A percentile compares a stretch with the other conserved stretches of the same genome.
phyloP scores from a whole-genome alignment of 202 grass and related monocot genomes.

The Zizania palustris region DNA sequence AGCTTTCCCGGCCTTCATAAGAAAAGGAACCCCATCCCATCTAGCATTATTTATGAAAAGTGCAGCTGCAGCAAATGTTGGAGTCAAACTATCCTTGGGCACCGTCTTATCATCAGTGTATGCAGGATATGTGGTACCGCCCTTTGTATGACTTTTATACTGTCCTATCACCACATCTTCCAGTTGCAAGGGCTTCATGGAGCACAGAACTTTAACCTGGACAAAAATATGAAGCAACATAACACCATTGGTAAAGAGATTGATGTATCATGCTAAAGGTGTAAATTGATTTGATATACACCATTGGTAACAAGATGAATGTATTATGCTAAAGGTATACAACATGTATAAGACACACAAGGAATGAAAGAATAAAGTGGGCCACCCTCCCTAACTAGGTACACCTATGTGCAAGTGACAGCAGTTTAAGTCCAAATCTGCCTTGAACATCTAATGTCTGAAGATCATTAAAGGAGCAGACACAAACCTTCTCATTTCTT shows the following conservation, averaged over 20 bases:
- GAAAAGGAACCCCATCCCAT: conserved; percentile 98
- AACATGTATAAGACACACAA: conserved; percentile 7
- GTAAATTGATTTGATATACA: background rate
- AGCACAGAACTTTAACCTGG: conserved; percentile 92
- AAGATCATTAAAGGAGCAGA: conserved; percentile 5
- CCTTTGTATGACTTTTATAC: conserved; percentile 92
- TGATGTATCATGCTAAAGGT: background rate
- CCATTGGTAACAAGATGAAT: conserved; percentile 28
- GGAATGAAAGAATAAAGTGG: conserved; percentile 1
- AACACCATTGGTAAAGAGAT: background rate
- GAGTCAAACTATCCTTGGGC: conserved; percentile 77
- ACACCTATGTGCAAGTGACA: conserved; percentile 1
- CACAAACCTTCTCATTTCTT: conserved; percentile 93
- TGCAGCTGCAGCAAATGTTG: conserved; percentile 93
- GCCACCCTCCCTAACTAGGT: background rate
- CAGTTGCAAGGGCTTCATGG: conserved; percentile 85
- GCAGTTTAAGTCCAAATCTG: background rate
- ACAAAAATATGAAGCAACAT: conserved; percentile 26
- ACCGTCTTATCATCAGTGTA: conserved; percentile 94
- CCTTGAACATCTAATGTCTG: too few species aligned
- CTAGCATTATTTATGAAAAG: conserved; percentile 94
- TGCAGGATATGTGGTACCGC: conserved; percentile 69
- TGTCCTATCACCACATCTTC: conserved; percentile 89
- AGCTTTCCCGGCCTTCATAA: conserved; percentile 98
- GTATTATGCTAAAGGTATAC: conserved; percentile 7